Percentiles rank a stretch among this genome's conserved stretches.
Evolutionary conservation across 140 eudicot genomes (phyloP).

Genomic region (Cichorium intybus): DNA sequence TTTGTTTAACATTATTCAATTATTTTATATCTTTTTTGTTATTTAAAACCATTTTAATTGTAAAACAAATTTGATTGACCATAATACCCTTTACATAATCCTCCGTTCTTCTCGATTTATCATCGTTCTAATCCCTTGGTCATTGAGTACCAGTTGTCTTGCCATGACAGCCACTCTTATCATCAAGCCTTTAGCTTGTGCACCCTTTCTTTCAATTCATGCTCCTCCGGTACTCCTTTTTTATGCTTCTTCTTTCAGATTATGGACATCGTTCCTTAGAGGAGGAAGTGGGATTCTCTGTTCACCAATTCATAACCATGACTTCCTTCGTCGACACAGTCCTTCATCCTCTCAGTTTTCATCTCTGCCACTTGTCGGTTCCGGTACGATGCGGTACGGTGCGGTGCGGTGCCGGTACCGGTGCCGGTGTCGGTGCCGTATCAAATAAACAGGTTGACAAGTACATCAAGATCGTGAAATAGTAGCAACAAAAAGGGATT

Average conservation of each 20-base stretch:
- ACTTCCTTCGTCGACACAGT: slow-evolving; percentile 12
- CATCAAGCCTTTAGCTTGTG: slow-evolving; percentile 21
- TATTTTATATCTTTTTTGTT: too few species aligned
- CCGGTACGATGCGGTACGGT: slow-evolving; percentile 32
- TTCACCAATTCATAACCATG: slow-evolving; percentile 3
- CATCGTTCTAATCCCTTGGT: slow-evolving; percentile 16
- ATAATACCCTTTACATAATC: too few species aligned
- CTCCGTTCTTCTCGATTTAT: slow-evolving; percentile 29
- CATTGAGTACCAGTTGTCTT: slow-evolving; percentile 16
- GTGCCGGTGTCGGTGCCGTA: slow-evolving; percentile 30
- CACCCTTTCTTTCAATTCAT: slow-evolving; percentile 10
- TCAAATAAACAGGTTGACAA: slow-evolving; percentile 68
- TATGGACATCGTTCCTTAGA: slow-evolving; percentile 18
- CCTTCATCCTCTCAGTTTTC: slow-evolving; percentile 12
- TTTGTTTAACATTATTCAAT: too few species aligned
- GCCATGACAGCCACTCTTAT: slow-evolving; percentile 37
- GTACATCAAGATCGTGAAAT: slow-evolving; percentile 73
- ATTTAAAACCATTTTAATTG: too few species aligned
- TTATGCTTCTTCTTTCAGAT: slow-evolving; percentile 13
- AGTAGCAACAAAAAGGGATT: slow-evolving; percentile 85
- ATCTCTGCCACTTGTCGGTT: slow-evolving; percentile 9
- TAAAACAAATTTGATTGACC: too few species aligned
- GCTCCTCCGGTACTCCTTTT: slow-evolving; percentile 6
- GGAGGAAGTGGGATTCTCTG: slow-evolving; percentile 10
- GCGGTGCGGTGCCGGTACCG: slow-evolving; percentile 25